Conservation (phyloP, 768 basidiomycete genomes). For the Tubosaeta brunneosetosa region DNA sequence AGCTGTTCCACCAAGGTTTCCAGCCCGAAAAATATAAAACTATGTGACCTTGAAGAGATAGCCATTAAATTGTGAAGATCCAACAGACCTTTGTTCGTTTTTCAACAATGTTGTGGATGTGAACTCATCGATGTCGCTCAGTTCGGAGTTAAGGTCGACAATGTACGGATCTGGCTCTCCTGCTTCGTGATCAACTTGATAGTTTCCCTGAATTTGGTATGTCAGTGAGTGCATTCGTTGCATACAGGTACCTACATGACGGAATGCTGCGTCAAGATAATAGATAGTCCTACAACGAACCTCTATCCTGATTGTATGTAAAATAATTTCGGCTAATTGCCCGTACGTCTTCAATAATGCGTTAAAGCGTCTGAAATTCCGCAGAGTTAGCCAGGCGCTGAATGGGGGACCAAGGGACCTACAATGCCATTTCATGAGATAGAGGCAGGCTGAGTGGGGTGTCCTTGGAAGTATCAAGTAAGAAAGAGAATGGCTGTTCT, state of each 20-base stretch:
- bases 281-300: constrained; percentile 79
- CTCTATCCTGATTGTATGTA: constrained; percentile 85
- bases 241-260: constrained; percentile 47
- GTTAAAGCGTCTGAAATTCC: constrained; percentile 70
- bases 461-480: constrained; percentile 34
- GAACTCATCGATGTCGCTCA: constrained; percentile 72
- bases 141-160: constrained; percentile 76
- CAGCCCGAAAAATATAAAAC: constrained; percentile 85
- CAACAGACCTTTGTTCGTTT: constrained; percentile 62
- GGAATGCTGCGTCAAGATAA: constrained; percentile 75
- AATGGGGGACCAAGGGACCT: constrained; percentile 26
- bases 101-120: constrained; percentile 56
- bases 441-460: constrained; percentile 67
- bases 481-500: constrained; percentile 41
- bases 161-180: constrained; percentile 90
- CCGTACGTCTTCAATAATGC: constrained; percentile 87
- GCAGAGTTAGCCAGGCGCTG: constrained; percentile 4
- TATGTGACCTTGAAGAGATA: constrained; percentile 26
- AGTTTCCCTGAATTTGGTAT: constrained; percentile 62
- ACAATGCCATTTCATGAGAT: constrained; percentile 88
- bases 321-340: constrained; percentile 79
- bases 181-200: constrained; percentile 74
- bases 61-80: neutral
- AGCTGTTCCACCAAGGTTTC: constrained; percentile 81
- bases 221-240: constrained; percentile 7